Conservation (phyloP, 1,284 basidiomycete species). For the Fomitopsis schrenkii region DNA sequence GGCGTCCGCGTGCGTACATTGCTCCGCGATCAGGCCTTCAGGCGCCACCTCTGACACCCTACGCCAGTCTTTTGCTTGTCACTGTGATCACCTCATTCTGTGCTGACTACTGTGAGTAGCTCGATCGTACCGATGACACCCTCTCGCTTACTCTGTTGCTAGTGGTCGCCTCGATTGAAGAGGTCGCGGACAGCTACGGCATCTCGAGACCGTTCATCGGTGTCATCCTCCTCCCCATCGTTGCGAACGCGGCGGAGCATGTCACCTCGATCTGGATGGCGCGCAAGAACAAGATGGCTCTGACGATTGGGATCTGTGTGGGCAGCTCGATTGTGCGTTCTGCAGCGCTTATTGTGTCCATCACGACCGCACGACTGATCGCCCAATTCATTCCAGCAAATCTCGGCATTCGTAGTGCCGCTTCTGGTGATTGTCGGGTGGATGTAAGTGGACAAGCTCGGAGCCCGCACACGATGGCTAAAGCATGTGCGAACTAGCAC, state of each 20-base stretch:
- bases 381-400: slow-evolving; percentile 55
- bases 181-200: slow-evolving; percentile 74
- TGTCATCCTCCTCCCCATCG: slow-evolving; percentile 69
- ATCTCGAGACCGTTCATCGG: slow-evolving; percentile 85
- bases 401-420: slow-evolving; percentile 84
- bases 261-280: slow-evolving; percentile 91
- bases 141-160: neutral
- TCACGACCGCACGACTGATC: neutral
- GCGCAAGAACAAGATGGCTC: slow-evolving; percentile 81
- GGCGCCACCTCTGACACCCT: neutral
- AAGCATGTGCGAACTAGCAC: slow-evolving; percentile 38
- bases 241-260: slow-evolving; percentile 78
- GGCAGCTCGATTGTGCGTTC: slow-evolving; percentile 80
- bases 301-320: slow-evolving; percentile 86
- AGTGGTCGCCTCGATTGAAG: slow-evolving; percentile 90
- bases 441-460: slow-evolving; percentile 44
- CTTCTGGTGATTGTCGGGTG: slow-evolving; percentile 82
- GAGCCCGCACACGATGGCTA: neutral
- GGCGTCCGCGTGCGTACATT: slow-evolving; percentile 43
- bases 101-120: slow-evolving; percentile 67
- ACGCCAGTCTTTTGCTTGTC: slow-evolving; percentile 50
- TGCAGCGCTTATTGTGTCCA: neutral
- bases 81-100: slow-evolving; percentile 85
- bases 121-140: neutral
- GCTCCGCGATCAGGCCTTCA: neutral